phyloP scores from a whole-genome alignment of 2,329 filamentous ascomycete genomes.

The Pyrenochaeta sp. region DNA sequence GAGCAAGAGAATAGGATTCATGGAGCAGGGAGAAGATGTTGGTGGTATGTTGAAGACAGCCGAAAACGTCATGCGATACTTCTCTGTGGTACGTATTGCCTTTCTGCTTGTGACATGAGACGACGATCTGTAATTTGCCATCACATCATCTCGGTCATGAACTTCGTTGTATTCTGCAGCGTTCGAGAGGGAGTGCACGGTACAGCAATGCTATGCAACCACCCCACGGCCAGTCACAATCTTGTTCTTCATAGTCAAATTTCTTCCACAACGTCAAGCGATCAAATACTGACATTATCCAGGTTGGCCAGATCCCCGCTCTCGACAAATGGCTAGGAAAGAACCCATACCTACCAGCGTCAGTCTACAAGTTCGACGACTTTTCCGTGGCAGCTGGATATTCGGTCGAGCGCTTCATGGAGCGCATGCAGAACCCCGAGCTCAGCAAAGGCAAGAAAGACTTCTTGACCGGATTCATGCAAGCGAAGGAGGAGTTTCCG shows the following conservation, averaged over 20 bases:
- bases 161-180: background rate
- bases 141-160: background rate
- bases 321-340: slow-evolving; percentile 38
- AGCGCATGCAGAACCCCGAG: slow-evolving; percentile 27
- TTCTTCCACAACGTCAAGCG: background rate
- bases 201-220: background rate
- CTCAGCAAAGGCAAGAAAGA: slow-evolving; percentile 29
- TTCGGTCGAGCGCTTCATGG: slow-evolving; percentile 28
- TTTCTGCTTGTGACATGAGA: no score
- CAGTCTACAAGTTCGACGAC: slow-evolving; percentile 32
- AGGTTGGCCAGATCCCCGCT: slow-evolving; percentile 41
- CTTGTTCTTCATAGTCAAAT: no score
- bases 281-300: slow-evolving; percentile 3
- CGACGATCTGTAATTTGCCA: no score
- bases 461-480: slow-evolving; percentile 32
- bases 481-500: slow-evolving; percentile 25
- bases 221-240: background rate
- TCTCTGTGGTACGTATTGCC: slow-evolving; percentile 30
- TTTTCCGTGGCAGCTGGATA: slow-evolving; percentile 32
- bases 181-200: background rate
- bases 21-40: slow-evolving; percentile 52
- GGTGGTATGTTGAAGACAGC: slow-evolving; percentile 49
- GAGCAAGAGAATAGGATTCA: slow-evolving; percentile 53
- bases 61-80: slow-evolving; percentile 39
- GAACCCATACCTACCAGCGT: slow-evolving; percentile 25